Evolutionary conservation across 2,329 filamentous ascomycete species (phyloP).

Genomic region (Lecanicillium sp.): DNA sequence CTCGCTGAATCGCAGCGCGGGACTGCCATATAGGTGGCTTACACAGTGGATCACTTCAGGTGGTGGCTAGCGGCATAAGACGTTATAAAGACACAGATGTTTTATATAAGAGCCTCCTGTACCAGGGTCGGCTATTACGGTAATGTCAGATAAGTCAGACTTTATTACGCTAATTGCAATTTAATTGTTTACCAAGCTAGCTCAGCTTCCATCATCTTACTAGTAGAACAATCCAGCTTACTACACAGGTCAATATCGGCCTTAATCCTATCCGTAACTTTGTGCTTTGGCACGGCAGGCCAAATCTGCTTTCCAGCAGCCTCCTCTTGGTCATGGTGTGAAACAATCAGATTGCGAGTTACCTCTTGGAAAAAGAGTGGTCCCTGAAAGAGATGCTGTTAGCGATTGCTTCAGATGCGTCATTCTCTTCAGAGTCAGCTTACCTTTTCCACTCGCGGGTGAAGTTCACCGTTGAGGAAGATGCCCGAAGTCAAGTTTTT

Average conservation of each 20-base stretch:
- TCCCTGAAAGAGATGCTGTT: conserved; percentile 22
- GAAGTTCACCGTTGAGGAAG: conserved; percentile 43
- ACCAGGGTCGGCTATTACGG: too few relatives aligned
- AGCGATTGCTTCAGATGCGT: conserved; percentile 30
- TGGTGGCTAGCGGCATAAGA: too few relatives aligned
- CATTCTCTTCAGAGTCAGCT: not conserved
- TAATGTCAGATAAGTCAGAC: too few relatives aligned
- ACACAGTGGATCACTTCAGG: too few relatives aligned
- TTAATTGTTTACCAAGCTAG: conserved; percentile 13
- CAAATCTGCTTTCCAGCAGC: conserved; percentile 19
- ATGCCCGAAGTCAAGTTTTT: conserved; percentile 42
- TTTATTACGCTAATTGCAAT: too few relatives aligned
- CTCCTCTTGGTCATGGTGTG: conserved; percentile 18
- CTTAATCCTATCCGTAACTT: conserved; percentile 14
- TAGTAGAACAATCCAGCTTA: conserved; percentile 13
- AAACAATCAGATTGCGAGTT: conserved; percentile 18
- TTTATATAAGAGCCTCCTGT: too few relatives aligned
- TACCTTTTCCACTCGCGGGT: conserved; percentile 40
- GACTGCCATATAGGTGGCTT: too few relatives aligned
- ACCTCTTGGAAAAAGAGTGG: conserved; percentile 35
- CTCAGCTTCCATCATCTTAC: conserved; percentile 8
- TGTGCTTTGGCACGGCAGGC: conserved; percentile 16
- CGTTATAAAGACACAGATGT: too few relatives aligned
- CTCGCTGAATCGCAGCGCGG: too few relatives aligned
- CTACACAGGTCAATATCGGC: conserved; percentile 20